Percentiles rank a stretch among this genome's conserved stretches.
Evolutionary conservation across 202 grass and related monocot genomes (phyloP).

Genomic region (Carex arenaria): DNA sequence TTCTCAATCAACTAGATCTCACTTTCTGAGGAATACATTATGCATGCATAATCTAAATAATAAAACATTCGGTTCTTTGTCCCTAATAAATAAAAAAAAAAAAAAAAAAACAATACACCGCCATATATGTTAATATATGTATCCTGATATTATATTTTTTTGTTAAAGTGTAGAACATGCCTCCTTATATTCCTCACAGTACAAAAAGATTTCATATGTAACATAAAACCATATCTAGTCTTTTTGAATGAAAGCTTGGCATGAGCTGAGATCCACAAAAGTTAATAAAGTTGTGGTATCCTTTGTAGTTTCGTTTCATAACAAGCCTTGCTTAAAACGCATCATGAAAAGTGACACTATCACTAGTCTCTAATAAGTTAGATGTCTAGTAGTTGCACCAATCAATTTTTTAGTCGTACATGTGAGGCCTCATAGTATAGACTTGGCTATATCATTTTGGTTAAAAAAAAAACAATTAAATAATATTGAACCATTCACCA

Average conservation of each 20-base stretch:
- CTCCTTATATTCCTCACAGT: neutral
- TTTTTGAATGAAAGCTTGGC: constrained; percentile 1
- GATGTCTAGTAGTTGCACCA: constrained; percentile 33
- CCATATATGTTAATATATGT: too few species aligned
- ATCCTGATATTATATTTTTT: neutral
- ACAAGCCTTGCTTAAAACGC: constrained; percentile 23
- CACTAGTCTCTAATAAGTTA: constrained; percentile 7
- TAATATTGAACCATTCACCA: neutral
- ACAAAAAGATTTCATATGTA: neutral
- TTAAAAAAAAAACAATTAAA: constrained; percentile 2
- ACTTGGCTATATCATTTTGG: neutral
- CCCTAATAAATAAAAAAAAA: neutral
- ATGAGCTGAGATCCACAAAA: constrained; percentile 6
- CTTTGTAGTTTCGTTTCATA: constrained; percentile 10
- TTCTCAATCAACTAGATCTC: neutral
- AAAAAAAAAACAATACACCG: too few species aligned
- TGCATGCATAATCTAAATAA: neutral
- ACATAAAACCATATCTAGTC: neutral
- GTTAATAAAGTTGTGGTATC: constrained; percentile 2
- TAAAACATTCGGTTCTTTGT: neutral
- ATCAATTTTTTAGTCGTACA: neutral
- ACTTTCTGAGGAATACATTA: neutral
- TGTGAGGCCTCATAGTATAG: neutral
- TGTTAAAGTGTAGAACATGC: neutral
- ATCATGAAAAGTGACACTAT: constrained; percentile 4